Conservation (phyloP, 225 moss, liverwort and hornwort genomes). For the Lunularia cruciata region DNA sequence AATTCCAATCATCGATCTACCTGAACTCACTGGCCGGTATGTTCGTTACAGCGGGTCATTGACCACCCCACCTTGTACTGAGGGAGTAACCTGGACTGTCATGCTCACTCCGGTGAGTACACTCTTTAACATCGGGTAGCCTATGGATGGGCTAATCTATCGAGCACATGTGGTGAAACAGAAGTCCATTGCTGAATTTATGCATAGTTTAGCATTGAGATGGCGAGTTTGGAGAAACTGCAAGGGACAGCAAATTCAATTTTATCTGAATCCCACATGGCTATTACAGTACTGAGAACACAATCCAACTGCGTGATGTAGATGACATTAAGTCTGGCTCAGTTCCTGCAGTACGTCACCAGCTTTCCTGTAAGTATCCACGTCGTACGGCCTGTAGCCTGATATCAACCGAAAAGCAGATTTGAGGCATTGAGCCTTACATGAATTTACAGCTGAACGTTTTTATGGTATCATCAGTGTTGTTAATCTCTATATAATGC, state of each 20-base stretch:
- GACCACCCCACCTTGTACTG: constrained; percentile 24
- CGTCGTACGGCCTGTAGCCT: too few species aligned
- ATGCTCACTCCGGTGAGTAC: not conserved
- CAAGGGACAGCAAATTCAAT: not conserved
- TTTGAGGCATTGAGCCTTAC: too few species aligned
- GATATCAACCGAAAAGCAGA: too few species aligned
- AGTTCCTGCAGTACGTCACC: not conserved
- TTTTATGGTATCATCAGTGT: too few species aligned
- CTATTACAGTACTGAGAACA: not conserved
- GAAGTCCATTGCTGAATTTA: not conserved
- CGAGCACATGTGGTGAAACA: too few species aligned
- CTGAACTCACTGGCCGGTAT: not conserved
- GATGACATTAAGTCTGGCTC: not conserved
- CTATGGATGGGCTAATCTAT: too few species aligned
- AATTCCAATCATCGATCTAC: not conserved
- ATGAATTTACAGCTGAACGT: too few species aligned
- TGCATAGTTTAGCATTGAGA: too few species aligned
- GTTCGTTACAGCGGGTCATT: constrained; percentile 22
- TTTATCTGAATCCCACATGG: too few species aligned
- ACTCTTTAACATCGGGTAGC: not conserved
- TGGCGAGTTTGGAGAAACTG: too few species aligned
- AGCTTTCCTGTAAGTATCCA: not conserved
- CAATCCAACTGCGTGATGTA: not conserved
- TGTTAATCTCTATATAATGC: too few species aligned
- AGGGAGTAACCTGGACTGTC: constrained; percentile 29